Evolutionary conservation across 768 basidiomycete species (phyloP), one percentile per base, ranked within the genome.

Genomic region (Krasilnikovozyma curviuscula): DNA sequence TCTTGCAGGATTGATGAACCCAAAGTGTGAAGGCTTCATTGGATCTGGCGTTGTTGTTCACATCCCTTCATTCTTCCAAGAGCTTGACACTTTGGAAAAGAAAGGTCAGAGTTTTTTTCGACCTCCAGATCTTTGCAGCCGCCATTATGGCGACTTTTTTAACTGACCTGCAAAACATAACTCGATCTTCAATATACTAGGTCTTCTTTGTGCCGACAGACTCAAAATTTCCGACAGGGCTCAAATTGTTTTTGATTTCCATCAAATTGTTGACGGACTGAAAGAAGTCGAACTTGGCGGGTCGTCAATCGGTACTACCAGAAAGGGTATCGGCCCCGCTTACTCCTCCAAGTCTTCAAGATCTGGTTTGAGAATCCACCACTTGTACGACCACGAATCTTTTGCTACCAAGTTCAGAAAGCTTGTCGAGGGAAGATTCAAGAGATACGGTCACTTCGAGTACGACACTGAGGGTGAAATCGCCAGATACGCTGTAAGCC

Each of bases 381-480:
- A 98, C 66, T 73, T 98, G 38, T 93, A 91, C 66, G 83, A 89
- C 63, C 55, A 57, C 47, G 73, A 74, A 3, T 74, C 72, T 2
- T 98, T 98, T 67, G 81, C 84, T 5, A 66, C 71, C 45, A 95
- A 93, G 66, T 98, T 98, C 71, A 73, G 93, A 55, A 88, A 76
- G 61, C 71, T 97, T 50, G 91, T 98, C 19, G 93, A 98, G 64
- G 86, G 89, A 2, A 73, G 93, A 13, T 93, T 89, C 71, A 98
- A 98, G 68, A 81, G 93, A 39, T 98, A 97, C 60, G 93, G 93
- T 0, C 69, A 83, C 61, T 98, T 98, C 57, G 89, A 97, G 61
- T 97, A 97, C 62, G 93, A 97, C 63, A 97, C 93, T 9, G 91
- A 97, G 61, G 85, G 76, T 25, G 93, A 98, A 67, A 97, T 98